These are phyloP conservation scores for Halophytophthora polymorphica DNA, from an alignment of 352 stramenopile species.

Conservation along the genomic window DNA sequence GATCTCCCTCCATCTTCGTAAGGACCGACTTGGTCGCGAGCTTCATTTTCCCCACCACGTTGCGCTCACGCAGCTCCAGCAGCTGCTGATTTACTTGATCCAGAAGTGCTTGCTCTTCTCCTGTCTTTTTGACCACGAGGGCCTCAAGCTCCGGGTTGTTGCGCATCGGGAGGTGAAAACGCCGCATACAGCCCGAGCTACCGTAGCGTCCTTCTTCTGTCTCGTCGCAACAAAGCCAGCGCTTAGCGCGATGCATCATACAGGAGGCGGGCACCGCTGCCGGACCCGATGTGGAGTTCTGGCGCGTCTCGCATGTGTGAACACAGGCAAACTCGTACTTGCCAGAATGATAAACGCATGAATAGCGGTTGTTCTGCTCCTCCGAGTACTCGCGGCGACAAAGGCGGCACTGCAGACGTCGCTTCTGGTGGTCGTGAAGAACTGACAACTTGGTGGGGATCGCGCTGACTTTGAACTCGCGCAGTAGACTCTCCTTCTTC, in stretches of 20 bases:
- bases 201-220: conserved; percentile 68
- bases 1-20: conserved; percentile 46
- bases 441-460: conserved; percentile 39
- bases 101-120: conserved; percentile 37
- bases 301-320: conserved; percentile 46
- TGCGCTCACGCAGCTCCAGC: conserved; percentile 48
- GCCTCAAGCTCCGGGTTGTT: conserved; percentile 37
- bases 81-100: conserved; percentile 62
- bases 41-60: conserved; percentile 55
- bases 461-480: conserved; percentile 7
- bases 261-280: conserved; percentile 30
- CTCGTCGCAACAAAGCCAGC: conserved; percentile 75
- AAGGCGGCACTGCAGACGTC: conserved; percentile 49
- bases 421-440: conserved; percentile 60
- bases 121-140: conserved; percentile 41
- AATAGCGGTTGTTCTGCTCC: conserved; percentile 62
- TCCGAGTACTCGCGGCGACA: conserved; percentile 69
- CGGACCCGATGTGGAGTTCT: conserved; percentile 4
- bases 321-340: conserved; percentile 66
- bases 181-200: conserved; percentile 49
- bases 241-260: conserved; percentile 69
- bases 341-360: conserved; percentile 62
- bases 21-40: conserved; percentile 43
- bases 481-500: conserved; percentile 14
- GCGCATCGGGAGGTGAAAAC: conserved; percentile 58